Evolutionary conservation across 371 early-diverging fungal genomes (phyloP), one percentile per base, ranked within the genome.

Genomic region (Sporodiniella umbellata): DNA sequence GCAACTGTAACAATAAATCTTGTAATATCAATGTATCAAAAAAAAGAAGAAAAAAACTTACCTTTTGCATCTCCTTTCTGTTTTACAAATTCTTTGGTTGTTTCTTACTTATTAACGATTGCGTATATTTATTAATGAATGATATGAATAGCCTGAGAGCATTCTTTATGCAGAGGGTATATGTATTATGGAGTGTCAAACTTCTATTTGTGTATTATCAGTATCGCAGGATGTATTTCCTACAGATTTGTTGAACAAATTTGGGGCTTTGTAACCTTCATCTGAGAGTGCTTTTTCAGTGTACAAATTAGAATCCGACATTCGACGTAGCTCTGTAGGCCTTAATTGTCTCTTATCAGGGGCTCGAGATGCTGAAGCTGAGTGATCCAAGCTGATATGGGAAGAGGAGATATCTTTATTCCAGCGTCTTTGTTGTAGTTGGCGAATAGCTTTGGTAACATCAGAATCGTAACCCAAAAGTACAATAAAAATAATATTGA

Each of bases 391-490:
- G 45, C 24, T 26, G 35, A 45, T 31, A 14, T 15, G 33, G 10
- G 10, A 47, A 45, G 6, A 37, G 33, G 8, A 45, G 23, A 19
- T 12, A 21, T 18, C 53, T 19, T 49, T 60, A 23, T 39, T 42
- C 60, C 64, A 56, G 23, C 28, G 47, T 15, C 42, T 49, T 24
- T 47, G 46, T 28, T 50, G 59, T 11, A 67, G 28, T 48, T 53
- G 42, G 14, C 60, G 51, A 10, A 72, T 60, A 1, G 60, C 45
- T 33, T 60, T 55, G 8, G 67, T 60, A 3, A 74, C 49, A 45
- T 74, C 75, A 5, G 66, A 58, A 45, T 74, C 75, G n/a, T 74
- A 68, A 3, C 75, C 75, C 12, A 74, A 57, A 11, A 74, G 46
- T 2, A 66, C 17, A 22, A 70, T 56, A 44, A 74, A 62, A 17